Percentiles rank a stretch among this genome's conserved stretches.
phyloP scores from a whole-genome alignment of 1,139 yeast species.

The Protomyces lactucae-debilis region DNA sequence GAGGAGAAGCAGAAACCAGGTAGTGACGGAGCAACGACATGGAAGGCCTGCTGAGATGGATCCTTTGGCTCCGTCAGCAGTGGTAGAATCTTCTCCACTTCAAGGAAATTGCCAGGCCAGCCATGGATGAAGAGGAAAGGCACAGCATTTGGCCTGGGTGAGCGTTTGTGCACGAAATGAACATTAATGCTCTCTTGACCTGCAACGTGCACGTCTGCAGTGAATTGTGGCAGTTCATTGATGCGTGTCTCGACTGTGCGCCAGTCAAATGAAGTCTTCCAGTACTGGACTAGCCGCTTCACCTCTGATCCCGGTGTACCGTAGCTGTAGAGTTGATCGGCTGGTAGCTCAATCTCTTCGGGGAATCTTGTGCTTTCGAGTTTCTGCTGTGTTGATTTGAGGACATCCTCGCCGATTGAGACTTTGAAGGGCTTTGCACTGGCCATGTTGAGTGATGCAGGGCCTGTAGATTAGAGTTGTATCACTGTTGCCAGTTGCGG shows the following conservation, averaged over 20 bases:
- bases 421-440: conserved; percentile 33
- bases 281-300: conserved; percentile 12
- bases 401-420: conserved; percentile 4
- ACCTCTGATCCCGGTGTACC: conserved; percentile 16
- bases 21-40: conserved; percentile 26
- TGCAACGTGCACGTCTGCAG: conserved; percentile 10
- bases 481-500: too few species aligned
- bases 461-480: too few species aligned
- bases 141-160: conserved; percentile 20
- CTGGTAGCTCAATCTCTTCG: conserved; percentile 6
- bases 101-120: conserved; percentile 27
- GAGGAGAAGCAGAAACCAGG: conserved; percentile 25
- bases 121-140: conserved; percentile 24
- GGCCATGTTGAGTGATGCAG: background rate
- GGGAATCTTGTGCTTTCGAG: conserved; percentile 23
- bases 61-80: conserved; percentile 23
- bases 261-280: conserved; percentile 24
- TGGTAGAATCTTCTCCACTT: conserved; percentile 24
- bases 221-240: conserved; percentile 23
- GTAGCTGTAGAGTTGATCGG: conserved; percentile 14
- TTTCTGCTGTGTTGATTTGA: conserved; percentile 5
- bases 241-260: conserved; percentile 12
- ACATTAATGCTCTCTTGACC: conserved; percentile 15
- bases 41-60: conserved; percentile 17
- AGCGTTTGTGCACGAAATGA: conserved; percentile 24